A percentile compares a stretch with the other conserved stretches of the same genome.
phyloP scores from a whole-genome alignment of 805 yeast genomes.

The Suhomyces pyralidae region DNA sequence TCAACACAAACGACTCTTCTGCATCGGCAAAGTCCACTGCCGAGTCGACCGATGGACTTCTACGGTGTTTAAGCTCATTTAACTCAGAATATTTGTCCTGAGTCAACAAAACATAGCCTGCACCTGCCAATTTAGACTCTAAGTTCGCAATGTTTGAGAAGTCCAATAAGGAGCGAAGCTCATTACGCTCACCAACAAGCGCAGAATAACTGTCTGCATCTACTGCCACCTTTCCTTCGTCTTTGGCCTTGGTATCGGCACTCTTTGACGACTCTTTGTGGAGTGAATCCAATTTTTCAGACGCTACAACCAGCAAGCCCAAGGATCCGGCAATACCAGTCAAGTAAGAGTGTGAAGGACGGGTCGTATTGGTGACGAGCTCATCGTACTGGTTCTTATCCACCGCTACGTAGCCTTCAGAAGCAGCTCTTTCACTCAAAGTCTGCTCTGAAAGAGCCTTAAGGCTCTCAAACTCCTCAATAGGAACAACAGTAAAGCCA shows the following conservation, averaged over 20 bases:
- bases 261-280: slow-evolving; percentile 12
- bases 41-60: slow-evolving; percentile 1
- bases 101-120: slow-evolving; percentile 8
- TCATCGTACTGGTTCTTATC: slow-evolving; percentile 1
- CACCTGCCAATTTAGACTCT: slow-evolving; percentile 3
- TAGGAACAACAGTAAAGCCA: slow-evolving; percentile 27
- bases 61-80: not conserved
- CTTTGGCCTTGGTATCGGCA: slow-evolving; percentile 15
- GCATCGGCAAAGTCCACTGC: slow-evolving; percentile 21
- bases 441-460: not conserved
- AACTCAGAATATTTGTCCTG: slow-evolving; percentile 6
- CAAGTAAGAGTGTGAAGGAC: slow-evolving; percentile 12
- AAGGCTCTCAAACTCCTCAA: slow-evolving; percentile 16
- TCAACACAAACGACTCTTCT: slow-evolving; percentile 26
- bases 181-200: slow-evolving; percentile 2
- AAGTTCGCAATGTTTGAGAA: not conserved
- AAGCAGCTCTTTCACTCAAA: slow-evolving; percentile 2
- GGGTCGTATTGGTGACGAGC: slow-evolving; percentile 7
- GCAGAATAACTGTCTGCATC: slow-evolving; percentile 11
- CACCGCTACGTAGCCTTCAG: slow-evolving; percentile 3
- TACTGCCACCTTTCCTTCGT: slow-evolving; percentile 15
- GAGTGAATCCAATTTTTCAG: slow-evolving; percentile 11
- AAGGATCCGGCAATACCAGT: slow-evolving; percentile 5
- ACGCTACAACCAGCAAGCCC: slow-evolving; percentile 10
- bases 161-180: not conserved